Conservation (phyloP, 176 grass and related monocot genomes). For the Olyra latifolia region DNA sequence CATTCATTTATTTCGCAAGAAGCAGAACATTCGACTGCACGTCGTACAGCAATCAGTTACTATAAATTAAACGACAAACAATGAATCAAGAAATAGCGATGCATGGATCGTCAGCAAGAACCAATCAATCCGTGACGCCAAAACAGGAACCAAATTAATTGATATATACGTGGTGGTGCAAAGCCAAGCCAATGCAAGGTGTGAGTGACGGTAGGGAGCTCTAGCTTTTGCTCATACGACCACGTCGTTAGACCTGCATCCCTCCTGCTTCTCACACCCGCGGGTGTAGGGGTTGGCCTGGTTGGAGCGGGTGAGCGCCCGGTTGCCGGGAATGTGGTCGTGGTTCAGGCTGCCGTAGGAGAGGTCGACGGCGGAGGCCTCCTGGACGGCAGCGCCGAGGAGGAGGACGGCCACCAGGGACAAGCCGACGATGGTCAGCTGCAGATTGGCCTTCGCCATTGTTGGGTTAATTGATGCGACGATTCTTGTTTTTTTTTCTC, state of each 20-base stretch:
- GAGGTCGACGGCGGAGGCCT: constrained; percentile 7
- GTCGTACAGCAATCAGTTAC: too few species aligned
- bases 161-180: neutral
- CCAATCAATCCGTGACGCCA: neutral
- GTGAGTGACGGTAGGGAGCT: neutral
- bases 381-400: neutral
- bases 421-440: neutral
- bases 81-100: neutral
- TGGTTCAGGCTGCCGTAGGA: too few species aligned
- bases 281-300: neutral
- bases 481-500: too few species aligned
- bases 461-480: neutral
- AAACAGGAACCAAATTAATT: neutral
- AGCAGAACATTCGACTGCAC: too few species aligned
- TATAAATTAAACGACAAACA: neutral
- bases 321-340: neutral
- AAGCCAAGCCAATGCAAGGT: neutral
- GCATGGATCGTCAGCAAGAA: neutral
- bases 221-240: neutral
- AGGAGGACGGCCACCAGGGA: constrained; percentile 25
- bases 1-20: too few species aligned
- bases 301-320: neutral
- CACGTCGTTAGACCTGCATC: too few species aligned
- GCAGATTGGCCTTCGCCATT: constrained; percentile 23
- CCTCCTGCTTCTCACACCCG: neutral